Evolutionary conservation across 371 early-diverging fungal genomes (phyloP), one percentile per base, ranked within the genome.

Genomic region (Phascolomyces articulosus): DNA sequence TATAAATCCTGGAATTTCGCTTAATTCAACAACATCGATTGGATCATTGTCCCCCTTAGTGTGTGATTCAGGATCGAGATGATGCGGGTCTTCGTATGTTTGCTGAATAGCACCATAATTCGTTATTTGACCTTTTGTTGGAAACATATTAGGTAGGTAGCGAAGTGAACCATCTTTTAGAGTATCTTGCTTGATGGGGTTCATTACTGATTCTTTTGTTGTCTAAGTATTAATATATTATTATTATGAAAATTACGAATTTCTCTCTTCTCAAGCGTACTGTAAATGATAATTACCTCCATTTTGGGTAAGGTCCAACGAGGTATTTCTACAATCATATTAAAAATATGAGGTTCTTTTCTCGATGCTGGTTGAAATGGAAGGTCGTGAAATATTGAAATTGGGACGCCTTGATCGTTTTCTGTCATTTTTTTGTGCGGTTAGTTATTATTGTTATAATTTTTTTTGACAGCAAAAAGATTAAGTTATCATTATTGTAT

Each of bases 221-320:
- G 38, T 63, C 63, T 63, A 41, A 7, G 18, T 47, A 20, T 47
- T 21, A 40, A 40, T 9, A 24, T 40, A 15, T 2, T 24, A 21
- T 23, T 16, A 58, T n/a, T n/a, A n/a, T n/a, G n/a, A n/a, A n/a
- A n/a, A n/a, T n/a, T n/a, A n/a, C n/a, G n/a, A n/a, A n/a, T n/a
- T n/a, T n/a, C n/a, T n/a, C n/a, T n/a, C n/a, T n/a, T n/a, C n/a
- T n/a, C n/a, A n/a, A n/a, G n/a, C n/a, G n/a, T n/a, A n/a, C n/a
- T n/a, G n/a, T n/a, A n/a, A n/a, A n/a, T n/a, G n/a, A n/a, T 47
- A 28, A 27, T 68, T 78, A 96, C 95, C 88, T 99, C 99, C 63
- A 96, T 84, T 89, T 99, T 99, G 66, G 98, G 99, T 83, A 98
- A 98, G 71, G 96, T 93, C 96, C 98, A 99, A 62, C 99, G 90